These are phyloP conservation scores for Zasmidium angulare DNA, from an alignment of 2,329 filamentous ascomycete genomes.

Conservation along the genomic window DNA sequence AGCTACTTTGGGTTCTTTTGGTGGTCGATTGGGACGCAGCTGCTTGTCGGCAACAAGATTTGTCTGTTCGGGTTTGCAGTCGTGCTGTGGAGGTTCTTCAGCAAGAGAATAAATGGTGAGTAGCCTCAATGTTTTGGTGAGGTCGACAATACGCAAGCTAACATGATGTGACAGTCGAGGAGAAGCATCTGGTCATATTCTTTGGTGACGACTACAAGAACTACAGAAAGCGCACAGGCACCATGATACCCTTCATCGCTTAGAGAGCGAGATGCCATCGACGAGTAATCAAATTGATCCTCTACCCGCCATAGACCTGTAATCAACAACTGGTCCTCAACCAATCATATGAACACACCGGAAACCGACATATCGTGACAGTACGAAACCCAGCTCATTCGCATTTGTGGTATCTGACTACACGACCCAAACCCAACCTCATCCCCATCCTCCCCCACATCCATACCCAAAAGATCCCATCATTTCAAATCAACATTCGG, in stretches of 20 bases:
- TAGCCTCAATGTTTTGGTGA: not conserved
- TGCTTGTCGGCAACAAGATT: slow-evolving; percentile 80
- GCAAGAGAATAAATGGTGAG: slow-evolving; percentile 63
- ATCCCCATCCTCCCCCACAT: too few species aligned
- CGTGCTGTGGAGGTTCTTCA: slow-evolving; percentile 86
- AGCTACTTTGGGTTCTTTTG: slow-evolving; percentile 98
- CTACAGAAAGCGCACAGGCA: slow-evolving; percentile 70
- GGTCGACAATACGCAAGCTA: slow-evolving; percentile 7
- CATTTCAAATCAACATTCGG: not conserved
- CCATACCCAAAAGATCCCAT: too few species aligned
- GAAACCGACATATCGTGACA: too few species aligned
- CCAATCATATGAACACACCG: too few species aligned
- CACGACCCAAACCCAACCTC: not conserved
- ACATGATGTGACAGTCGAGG: slow-evolving; percentile 60
- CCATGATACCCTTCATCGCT: slow-evolving; percentile 76
- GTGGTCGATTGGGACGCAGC: slow-evolving; percentile 93
- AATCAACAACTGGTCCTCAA: too few species aligned
- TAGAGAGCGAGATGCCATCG: not conserved
- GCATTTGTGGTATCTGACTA: not conserved
- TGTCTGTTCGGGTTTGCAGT: slow-evolving; percentile 72
- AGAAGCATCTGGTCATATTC: slow-evolving; percentile 73
- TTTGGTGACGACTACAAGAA: slow-evolving; percentile 79
- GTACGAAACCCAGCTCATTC: too few species aligned
- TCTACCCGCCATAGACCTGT: too few species aligned
- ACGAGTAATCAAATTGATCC: not conserved